phyloP scores from a whole-genome alignment of 345 rosid species.

The Draba incana region DNA sequence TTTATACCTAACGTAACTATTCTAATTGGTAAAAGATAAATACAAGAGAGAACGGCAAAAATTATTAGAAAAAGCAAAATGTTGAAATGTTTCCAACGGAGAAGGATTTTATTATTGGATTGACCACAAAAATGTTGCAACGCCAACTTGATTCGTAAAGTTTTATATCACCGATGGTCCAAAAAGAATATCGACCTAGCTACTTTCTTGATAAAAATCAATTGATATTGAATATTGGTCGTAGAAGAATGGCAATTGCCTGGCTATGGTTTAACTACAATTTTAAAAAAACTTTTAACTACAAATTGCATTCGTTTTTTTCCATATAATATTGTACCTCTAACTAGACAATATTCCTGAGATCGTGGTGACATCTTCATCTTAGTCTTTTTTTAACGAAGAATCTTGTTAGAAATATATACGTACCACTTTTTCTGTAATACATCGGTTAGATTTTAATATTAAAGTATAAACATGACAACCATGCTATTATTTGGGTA shows the following conservation, averaged over 20 bases:
- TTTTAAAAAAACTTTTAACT: no score
- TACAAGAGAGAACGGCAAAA: slow-evolving; percentile 4
- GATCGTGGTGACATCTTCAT: not conserved
- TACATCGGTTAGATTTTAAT: not conserved
- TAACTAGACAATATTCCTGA: not conserved
- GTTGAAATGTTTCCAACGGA: slow-evolving; percentile 25
- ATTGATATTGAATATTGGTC: slow-evolving; percentile 13
- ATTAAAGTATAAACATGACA: not conserved
- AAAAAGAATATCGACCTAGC: not conserved
- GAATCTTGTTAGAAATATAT: not conserved
- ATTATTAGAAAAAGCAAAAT: slow-evolving; percentile 1
- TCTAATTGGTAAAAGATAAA: not conserved
- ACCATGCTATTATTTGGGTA: not conserved
- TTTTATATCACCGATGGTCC: slow-evolving; percentile 13
- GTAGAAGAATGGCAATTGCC: slow-evolving; percentile 7
- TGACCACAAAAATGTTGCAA: slow-evolving; percentile 14
- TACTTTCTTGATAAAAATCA: not conserved
- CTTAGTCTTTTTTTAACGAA: not conserved
- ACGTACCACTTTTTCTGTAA: no score
- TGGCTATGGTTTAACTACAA: slow-evolving; percentile 19
- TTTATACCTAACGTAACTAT: not conserved
- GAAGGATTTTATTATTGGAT: slow-evolving; percentile 27
- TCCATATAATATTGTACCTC: not conserved
- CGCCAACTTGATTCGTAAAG: slow-evolving; percentile 23
- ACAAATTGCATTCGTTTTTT: not conserved